phyloP scores from a whole-genome alignment of 352 stramenopile genomes.

The Phytophthora pini region DNA sequence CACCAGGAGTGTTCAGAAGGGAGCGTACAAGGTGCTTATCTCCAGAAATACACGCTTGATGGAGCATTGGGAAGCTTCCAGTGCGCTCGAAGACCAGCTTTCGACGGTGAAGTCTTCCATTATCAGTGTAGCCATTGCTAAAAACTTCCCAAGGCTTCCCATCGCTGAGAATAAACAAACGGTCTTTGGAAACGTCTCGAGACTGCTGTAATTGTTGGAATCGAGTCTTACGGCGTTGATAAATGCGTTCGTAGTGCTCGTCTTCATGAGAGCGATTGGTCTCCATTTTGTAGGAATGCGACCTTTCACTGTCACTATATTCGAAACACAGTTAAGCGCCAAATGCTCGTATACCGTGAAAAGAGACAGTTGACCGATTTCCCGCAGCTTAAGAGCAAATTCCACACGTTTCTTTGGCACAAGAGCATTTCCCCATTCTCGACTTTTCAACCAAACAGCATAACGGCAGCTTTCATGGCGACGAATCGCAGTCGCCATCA shows the following conservation, averaged over 20 bases:
- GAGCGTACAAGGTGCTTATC: slow-evolving; percentile 22
- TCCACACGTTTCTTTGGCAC: slow-evolving; percentile 4
- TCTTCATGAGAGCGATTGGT: background rate
- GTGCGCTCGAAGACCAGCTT: slow-evolving; percentile 43
- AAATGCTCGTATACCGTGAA: slow-evolving; percentile 4
- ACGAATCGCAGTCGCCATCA: slow-evolving; percentile 31
- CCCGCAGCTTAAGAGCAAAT: slow-evolving; percentile 23
- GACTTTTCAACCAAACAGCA: slow-evolving; percentile 9
- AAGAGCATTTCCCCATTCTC: slow-evolving; percentile 10
- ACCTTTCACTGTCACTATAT: slow-evolving; percentile 10
- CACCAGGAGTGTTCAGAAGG: slow-evolving; percentile 19
- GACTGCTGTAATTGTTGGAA: slow-evolving; percentile 12
- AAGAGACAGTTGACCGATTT: slow-evolving; percentile 4
- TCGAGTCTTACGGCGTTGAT: slow-evolving; percentile 7
- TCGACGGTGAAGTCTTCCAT: slow-evolving; percentile 20
- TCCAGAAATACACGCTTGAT: slow-evolving; percentile 38
- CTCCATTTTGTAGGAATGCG: too few species aligned
- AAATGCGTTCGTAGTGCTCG: slow-evolving; percentile 6
- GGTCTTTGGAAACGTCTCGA: slow-evolving; percentile 12
- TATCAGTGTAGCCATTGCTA: slow-evolving; percentile 9
- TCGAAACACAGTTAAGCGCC: slow-evolving; percentile 2
- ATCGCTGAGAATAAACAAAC: slow-evolving; percentile 44
- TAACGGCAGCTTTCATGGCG: slow-evolving; percentile 21
- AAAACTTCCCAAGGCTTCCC: slow-evolving; percentile 54
- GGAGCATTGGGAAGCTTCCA: slow-evolving; percentile 42